A percentile compares a stretch with the other conserved stretches of the same genome.
Conservation (phyloP, 164 flowering plant species). For the Cinnamomum micranthum region DNA sequence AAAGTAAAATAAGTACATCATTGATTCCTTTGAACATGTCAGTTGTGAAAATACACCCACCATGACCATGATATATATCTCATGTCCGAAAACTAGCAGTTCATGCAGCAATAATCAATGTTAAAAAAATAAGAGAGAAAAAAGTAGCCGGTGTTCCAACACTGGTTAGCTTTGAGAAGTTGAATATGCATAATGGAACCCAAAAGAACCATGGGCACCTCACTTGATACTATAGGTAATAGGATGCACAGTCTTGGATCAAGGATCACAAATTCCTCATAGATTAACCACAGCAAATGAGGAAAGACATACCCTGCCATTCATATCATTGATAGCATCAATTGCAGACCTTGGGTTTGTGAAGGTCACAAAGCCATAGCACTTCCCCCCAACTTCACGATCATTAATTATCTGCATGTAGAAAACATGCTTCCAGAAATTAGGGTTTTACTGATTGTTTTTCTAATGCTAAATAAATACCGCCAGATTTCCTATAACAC, state of each 20-base stretch:
- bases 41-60: too few species aligned
- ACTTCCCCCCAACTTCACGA: slow-evolving; percentile 69
- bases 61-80: too few species aligned
- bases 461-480: too few species aligned
- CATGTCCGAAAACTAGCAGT: too few species aligned
- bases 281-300: not conserved
- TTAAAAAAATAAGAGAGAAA: too few species aligned
- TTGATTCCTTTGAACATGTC: too few species aligned
- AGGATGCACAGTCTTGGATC: not conserved
- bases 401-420: slow-evolving; percentile 70
- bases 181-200: not conserved
- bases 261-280: not conserved
- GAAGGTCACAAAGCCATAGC: slow-evolving; percentile 93
- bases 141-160: too few species aligned
- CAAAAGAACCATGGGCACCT: not conserved
- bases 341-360: slow-evolving; percentile 74
- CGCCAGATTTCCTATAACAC: too few species aligned
- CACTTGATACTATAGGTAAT: not conserved
- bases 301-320: slow-evolving; percentile 69
- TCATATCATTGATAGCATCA: slow-evolving; percentile 82
- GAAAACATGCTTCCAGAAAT: not conserved
- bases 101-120: too few species aligned
- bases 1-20: too few species aligned
- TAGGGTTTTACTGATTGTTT: too few species aligned
- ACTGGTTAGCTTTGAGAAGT: too few species aligned